Evolutionary conservation across 139 green algal species (phyloP).

Genomic region (Tetratostichococcus sp.): DNA sequence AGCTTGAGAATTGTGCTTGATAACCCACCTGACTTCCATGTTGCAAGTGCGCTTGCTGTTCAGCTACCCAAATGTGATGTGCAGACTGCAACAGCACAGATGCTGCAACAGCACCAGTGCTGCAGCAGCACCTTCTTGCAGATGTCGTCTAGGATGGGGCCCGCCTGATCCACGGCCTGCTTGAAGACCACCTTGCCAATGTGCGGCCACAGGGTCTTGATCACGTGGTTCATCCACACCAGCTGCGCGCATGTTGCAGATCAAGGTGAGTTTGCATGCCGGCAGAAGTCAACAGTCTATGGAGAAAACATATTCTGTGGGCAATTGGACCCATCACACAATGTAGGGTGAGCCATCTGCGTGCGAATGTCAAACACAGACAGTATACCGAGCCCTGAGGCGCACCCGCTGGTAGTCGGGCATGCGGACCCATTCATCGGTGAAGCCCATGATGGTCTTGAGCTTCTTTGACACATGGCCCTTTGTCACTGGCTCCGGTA

Average conservation of each 20-base stretch:
- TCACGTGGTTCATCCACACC: slow-evolving; percentile 48
- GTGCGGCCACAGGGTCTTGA: slow-evolving; percentile 51
- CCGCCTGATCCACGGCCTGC: slow-evolving; percentile 19
- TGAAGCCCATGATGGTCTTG: slow-evolving; percentile 37
- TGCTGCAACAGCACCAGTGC: too few species aligned
- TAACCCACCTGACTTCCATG: too few species aligned
- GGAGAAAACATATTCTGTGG: too few species aligned
- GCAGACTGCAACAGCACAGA: too few species aligned
- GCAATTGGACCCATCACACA: too few species aligned
- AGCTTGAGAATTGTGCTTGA: too few species aligned
- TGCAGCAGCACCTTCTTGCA: slow-evolving; percentile 7
- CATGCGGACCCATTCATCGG: slow-evolving; percentile 54
- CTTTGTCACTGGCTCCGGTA: slow-evolving; percentile 14
- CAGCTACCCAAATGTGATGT: too few species aligned
- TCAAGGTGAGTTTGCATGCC: too few species aligned
- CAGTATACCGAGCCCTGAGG: not conserved
- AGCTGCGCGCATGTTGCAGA: not conserved
- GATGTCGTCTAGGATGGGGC: slow-evolving; percentile 13
- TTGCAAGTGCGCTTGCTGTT: too few species aligned
- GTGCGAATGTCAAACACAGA: too few species aligned
- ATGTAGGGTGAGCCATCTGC: too few species aligned
- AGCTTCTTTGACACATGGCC: slow-evolving; percentile 34
- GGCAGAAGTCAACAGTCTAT: too few species aligned
- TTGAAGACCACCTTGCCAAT: slow-evolving; percentile 50
- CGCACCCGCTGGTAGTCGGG: slow-evolving; percentile 65